Base-by-base conservation (phyloP, 306 rosid genomes). In the Comarum palustre region DNA sequence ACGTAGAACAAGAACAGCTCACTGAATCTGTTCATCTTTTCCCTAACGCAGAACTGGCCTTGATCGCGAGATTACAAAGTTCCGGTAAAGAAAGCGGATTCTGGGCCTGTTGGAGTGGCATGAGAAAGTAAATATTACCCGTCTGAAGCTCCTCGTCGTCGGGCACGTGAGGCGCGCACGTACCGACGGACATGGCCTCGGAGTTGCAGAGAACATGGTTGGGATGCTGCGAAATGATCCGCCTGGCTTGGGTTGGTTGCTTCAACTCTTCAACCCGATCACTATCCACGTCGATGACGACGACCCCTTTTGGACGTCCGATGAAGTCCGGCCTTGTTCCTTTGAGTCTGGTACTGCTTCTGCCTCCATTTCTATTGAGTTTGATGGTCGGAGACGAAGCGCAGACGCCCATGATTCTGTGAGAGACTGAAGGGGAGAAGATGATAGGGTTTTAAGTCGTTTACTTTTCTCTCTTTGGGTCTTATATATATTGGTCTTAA, bases 91-190 rank as follows among this genome's bases (percentile, higher is more conserved):
- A 80, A 9, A 93, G 72, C 0, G 86, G 88, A 2, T 71, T 47
- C 5, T 72, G 41, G 27, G 96, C 86, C 16, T 51, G 61, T 39
- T 84, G 80, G 46, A 68, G 75, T 1, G 97, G 92, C 45, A 90
- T 29, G 6, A 90, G 80, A 73, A 93, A 87, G 82, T 93, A 93
- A 68, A 93, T 89, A 82, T 89, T 84, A 3, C 96, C 92, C 0
- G 83, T 82, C 8, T 79, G 79, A 38, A 89, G 90, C 46, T 79
- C 79, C 45, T 90, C 93, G 0, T 86, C 89, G 7, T 79, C 88
- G 16, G 90, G 59, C 27, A 89, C 74, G 5, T 76, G 82, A 42
- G 93, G 82, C 68, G 82, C 57, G 66, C 86, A 76, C 78, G 73
- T 72, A 57, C 97, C 98, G 6, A 93, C 69, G 16, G 71, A 66